Percentiles rank a stretch among this genome's conserved stretches.
Evolutionary conservation across 371 early-diverging fungal genomes (phyloP).

Genomic region (Mucor mucedo): DNA sequence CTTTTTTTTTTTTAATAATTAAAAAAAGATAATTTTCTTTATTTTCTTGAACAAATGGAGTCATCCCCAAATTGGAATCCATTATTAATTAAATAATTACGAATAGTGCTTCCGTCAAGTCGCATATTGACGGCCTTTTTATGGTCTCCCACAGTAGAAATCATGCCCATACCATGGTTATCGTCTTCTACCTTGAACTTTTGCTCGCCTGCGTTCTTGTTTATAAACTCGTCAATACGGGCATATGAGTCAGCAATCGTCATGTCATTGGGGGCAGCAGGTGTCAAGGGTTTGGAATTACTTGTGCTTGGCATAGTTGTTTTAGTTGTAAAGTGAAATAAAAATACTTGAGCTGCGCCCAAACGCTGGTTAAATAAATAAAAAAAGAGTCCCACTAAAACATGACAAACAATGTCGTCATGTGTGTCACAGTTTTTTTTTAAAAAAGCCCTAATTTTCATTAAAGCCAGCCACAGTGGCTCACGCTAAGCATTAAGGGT

Average conservation of each 20-base stretch:
- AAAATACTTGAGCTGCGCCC: background rate
- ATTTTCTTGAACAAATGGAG: conserved; percentile 16
- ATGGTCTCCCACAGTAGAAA: conserved; percentile 15
- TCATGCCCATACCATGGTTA: conserved; percentile 37
- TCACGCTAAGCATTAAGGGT: too few species aligned
- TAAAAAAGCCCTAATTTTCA: too few species aligned
- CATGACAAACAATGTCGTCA: background rate
- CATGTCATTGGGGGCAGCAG: conserved; percentile 30
- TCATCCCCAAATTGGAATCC: conserved; percentile 14
- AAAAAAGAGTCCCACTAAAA: background rate
- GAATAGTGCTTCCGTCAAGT: conserved; percentile 17
- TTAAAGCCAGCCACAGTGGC: too few species aligned
- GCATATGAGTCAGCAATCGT: conserved; percentile 23
- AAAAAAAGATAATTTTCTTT: background rate
- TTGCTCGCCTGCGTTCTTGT: conserved; percentile 6
- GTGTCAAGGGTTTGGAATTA: conserved; percentile 25
- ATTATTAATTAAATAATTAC: conserved; percentile 27
- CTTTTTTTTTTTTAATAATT: background rate
- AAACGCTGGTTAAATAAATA: background rate
- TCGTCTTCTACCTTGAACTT: conserved; percentile 34
- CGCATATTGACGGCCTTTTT: conserved; percentile 25
- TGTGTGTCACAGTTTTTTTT: background rate
- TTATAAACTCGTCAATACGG: conserved; percentile 25
- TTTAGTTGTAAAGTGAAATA: background rate
- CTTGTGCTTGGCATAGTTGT: conserved; percentile 19